phyloP scores from a whole-genome alignment of 2,329 filamentous ascomycete genomes.

The Colletotrichum graminicola region DNA sequence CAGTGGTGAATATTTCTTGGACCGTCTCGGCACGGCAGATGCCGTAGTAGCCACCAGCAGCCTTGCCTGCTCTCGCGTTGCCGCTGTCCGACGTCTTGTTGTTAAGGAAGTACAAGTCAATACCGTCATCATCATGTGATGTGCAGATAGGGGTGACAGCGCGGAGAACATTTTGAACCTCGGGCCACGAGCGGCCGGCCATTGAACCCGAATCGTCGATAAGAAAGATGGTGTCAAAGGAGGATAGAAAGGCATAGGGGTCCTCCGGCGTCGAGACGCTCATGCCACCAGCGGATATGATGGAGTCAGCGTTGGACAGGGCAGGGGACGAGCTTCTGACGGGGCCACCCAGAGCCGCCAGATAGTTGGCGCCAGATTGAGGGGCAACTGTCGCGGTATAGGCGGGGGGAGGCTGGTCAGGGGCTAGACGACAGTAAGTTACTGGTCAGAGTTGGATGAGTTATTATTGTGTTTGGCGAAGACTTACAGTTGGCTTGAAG shows the following conservation, averaged over 20 bases:
- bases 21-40: constrained; percentile 71
- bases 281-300: constrained; percentile 42
- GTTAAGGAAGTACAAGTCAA: constrained; percentile 95
- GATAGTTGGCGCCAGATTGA: constrained; percentile 24
- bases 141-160: constrained; percentile 87
- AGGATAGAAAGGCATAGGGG: constrained; percentile 79
- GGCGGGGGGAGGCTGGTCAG: constrained; percentile 52
- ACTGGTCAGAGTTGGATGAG: not conserved
- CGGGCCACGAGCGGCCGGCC: constrained; percentile 80
- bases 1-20: constrained; percentile 75
- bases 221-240: constrained; percentile 89
- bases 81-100: constrained; percentile 60
- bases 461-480: not conserved
- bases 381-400: constrained; percentile 45
- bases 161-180: constrained; percentile 77
- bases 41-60: constrained; percentile 71
- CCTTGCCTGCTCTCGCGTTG: constrained; percentile 46
- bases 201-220: constrained; percentile 95
- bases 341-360: constrained; percentile 21
- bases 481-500: constrained; percentile 43
- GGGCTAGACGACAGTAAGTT: constrained; percentile 39
- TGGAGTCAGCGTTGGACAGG: constrained; percentile 42
- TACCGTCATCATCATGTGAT: constrained; percentile 81
- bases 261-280: constrained; percentile 66
- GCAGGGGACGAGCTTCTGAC: constrained; percentile 40